Base-by-base conservation (phyloP, 2,329 filamentous ascomycete species). In the Claviceps capensis region DNA sequence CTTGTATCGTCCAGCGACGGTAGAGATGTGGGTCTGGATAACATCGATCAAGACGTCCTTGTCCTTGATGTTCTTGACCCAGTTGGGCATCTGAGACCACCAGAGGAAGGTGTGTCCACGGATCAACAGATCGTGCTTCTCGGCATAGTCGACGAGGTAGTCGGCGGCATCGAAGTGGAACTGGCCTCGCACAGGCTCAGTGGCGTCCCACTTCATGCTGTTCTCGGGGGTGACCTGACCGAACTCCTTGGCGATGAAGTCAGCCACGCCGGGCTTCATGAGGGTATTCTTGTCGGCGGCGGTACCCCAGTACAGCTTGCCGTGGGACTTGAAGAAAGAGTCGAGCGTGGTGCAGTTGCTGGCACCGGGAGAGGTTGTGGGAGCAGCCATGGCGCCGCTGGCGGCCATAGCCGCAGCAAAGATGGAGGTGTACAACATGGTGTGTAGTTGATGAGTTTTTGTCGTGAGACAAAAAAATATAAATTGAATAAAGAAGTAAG, bases 191-290 rank as follows among this genome's bases (percentile, higher is more conserved):
- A 8, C 52, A n/a, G 41, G 30, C 63, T 83, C 69, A 17, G 71
- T 71, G 37, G 74, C 67, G 58, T 83, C 78, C 81, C 81, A 86
- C 67, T 86, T 85, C 76, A 84, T 82, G 61, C 72, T 78, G 71
- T 86, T 85, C 70, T 86, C 83, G 1, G 77, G 75, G 0, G 82
- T 84, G 22, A 86, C 69, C 62, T 80, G 76, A 19, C 81, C 81
- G 55, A 85, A 85, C 3, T 48, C 17, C 17, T 16, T 19, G 42
- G 22, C n/a, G 6, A 42, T 5, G 23, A 42, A 41, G 6, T 9
- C 13, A 13, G 43, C 14, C 11, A 47, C 16, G 37, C 13, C 37
- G 4, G 2, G 2, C 7, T 34, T 34, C 9, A 0, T 1, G 16
- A 51, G 36, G 4, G 16, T 8, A n/a, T 0, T 1, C n/a, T 5